Conservation (phyloP, 495 filamentous ascomycete species). For the Neurospora sublineolata region DNA sequence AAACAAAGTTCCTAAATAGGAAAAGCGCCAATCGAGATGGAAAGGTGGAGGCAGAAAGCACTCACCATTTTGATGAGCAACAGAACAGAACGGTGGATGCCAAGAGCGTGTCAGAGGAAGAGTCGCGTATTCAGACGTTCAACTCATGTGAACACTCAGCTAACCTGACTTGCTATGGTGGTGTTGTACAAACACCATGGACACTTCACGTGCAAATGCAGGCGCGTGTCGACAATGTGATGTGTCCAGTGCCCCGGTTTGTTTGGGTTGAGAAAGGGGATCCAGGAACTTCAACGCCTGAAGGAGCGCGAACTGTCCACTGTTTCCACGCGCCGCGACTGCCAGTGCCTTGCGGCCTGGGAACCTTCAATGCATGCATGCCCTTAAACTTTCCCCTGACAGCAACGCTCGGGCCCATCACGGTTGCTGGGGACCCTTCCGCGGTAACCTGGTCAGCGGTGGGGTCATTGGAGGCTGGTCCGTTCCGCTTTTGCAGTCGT, state of each 20-base stretch:
- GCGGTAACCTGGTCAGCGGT: neutral
- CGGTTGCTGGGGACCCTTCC: neutral
- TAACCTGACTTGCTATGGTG: neutral
- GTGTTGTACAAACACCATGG: neutral
- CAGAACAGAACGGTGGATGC: neutral
- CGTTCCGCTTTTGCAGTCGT: neutral
- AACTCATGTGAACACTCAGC: neutral
- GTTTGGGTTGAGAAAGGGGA: neutral
- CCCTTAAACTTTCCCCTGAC: neutral
- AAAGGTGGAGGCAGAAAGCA: neutral
- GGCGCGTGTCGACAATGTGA: neutral
- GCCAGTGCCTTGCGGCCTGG: neutral
- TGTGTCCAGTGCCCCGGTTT: neutral
- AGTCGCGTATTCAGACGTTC: constrained; percentile 6
- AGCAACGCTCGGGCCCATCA: neutral
- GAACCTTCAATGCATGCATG: neutral
- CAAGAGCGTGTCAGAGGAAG: neutral
- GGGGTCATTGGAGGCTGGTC: neutral
- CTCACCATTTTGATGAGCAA: constrained; percentile 10
- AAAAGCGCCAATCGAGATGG: neutral
- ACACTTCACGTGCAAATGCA: neutral
- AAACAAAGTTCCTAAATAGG: neutral
- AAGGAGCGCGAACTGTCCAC: neutral
- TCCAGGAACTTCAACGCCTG: neutral
- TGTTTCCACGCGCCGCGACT: neutral